Evolutionary conservation across 805 yeast species (phyloP), one percentile per base, ranked within the genome.

Genomic region (Kodamaea lidongshanica): DNA sequence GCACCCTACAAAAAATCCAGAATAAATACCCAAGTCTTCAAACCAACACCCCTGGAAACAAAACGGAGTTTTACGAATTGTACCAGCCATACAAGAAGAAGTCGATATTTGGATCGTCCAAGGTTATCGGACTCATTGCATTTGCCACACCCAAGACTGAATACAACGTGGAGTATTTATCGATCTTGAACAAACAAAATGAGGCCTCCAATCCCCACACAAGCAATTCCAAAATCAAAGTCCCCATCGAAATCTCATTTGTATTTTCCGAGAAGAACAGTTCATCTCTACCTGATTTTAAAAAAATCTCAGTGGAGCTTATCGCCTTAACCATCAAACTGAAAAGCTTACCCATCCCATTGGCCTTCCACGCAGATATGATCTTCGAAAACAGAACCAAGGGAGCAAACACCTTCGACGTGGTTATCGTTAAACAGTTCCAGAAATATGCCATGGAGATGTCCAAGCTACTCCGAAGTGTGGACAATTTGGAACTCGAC

Each of bases 341-440:
- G 2, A 54, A 52, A 31, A 39, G 41, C 12, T 25, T 50, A 10
- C 62, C 63, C 0, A 52, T 61, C 7, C 67, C 67, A 0, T 40
- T 58, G 3, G 61, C 56, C 9, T 32, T 61, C 25, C 54, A 52
- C 27, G 55, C 53, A 16, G 67, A 58, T 32, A 52, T 56, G 52
- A 27, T 56, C 5, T 62, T 58, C 41, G 50, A 50, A 20, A 58
- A 61, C 39, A 48, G 44, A 28, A 35, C 46, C 14, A 46, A 41
- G 25, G 38, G 37, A 0, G 22, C 42, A 2, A 67, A 62, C 30
- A 51, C 50, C 29, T 60, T 58, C 35, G 58, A 56, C 28, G 28
- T 44, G 25, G 34, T 52, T n/a, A 56, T 59, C 2, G 48, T 60
- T 19, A 46, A 43, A 23, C 49, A 50, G 10, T 58, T 61, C 41